Evolutionary conservation across 176 grass and related monocot species (phyloP), one percentile per base, ranked within the genome.

Genomic region (Chrysopogon serrulatus): DNA sequence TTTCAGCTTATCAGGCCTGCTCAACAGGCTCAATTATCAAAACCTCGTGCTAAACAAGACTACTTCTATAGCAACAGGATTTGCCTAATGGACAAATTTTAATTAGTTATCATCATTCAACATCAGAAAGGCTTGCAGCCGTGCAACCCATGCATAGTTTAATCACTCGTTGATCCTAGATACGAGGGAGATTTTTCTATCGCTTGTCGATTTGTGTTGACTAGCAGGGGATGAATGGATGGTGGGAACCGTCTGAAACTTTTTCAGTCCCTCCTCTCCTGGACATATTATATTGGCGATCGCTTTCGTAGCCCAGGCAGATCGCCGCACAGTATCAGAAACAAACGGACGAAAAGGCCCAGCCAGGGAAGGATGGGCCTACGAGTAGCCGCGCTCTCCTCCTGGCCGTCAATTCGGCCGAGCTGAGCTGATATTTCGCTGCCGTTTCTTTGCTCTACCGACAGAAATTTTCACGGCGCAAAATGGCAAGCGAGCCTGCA

Each of bases 171-270:
- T 51, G 54, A 85, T 76, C 49, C 76, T 47, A 49, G 61, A 70
- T 81, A 42, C 49, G 8, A 9, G 71, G 69, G 77, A 85, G 61
- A 70, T 77, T 77, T 89, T 68, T 35, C 43, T n/a, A 19, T 26
- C 19, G 70, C 30, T 24, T 39, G 43, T 34, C 26, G 36, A 66
- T 36, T 39, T 8, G 24, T 59, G 78, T 33, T 71, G 73, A 76
- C 23, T 59, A n/a, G 61, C 2, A 23, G 6, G 33, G 19, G 43
- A 44, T 62, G 7, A 40, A 39, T 3, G 24, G 54, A 59, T 11
- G 23, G 3, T 26, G 42, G 17, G 8, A 59, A 23, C 23, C 48
- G 72, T 64, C 73, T 27, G 10, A 45, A 81, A 21, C 48, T 62
- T 43, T 17, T 47, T 44, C 68, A 11, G 14, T 6, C 15, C 11